Evolutionary conservation across 2,329 filamentous ascomycete genomes (phyloP).

Genomic region (Shiraia sp.): DNA sequence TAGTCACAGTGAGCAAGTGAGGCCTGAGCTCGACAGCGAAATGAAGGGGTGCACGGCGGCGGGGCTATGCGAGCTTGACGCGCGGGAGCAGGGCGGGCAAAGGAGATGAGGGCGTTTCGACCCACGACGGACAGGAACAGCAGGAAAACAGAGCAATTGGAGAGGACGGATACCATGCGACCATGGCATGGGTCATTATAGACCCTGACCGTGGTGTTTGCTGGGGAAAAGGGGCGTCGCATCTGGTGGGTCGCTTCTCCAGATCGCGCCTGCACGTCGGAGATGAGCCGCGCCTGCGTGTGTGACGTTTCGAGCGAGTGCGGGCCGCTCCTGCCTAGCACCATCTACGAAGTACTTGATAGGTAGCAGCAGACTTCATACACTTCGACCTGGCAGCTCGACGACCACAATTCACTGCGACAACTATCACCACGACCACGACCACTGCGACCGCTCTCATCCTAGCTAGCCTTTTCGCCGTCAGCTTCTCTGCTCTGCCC

Average conservation of each 20-base stretch:
- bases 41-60: slow-evolving; percentile 30
- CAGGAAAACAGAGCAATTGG: slow-evolving; percentile 23
- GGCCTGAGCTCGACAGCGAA: slow-evolving; percentile 29
- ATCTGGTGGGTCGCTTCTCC: slow-evolving; percentile 9
- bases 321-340: too few relatives aligned
- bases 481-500: too few relatives aligned
- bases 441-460: too few relatives aligned
- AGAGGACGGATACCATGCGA: slow-evolving; percentile 18
- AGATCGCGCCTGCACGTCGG: not conserved
- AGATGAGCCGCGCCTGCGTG: slow-evolving; percentile 1
- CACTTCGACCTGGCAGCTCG: too few relatives aligned
- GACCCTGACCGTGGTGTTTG: slow-evolving; percentile 14
- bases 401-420: too few relatives aligned
- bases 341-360: too few relatives aligned
- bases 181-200: slow-evolving; percentile 7
- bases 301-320: too few relatives aligned
- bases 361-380: too few relatives aligned
- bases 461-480: too few relatives aligned
- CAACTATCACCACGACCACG: too few relatives aligned
- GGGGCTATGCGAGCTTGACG: slow-evolving; percentile 18
- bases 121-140: too few relatives aligned
- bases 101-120: slow-evolving; percentile 9
- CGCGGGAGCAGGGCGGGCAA: slow-evolving; percentile 9
- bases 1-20: slow-evolving; percentile 26
- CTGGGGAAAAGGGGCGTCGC: slow-evolving; percentile 25